Base-by-base conservation (phyloP, 352 stramenopile species). In the Globisporangium ultimum region DNA sequence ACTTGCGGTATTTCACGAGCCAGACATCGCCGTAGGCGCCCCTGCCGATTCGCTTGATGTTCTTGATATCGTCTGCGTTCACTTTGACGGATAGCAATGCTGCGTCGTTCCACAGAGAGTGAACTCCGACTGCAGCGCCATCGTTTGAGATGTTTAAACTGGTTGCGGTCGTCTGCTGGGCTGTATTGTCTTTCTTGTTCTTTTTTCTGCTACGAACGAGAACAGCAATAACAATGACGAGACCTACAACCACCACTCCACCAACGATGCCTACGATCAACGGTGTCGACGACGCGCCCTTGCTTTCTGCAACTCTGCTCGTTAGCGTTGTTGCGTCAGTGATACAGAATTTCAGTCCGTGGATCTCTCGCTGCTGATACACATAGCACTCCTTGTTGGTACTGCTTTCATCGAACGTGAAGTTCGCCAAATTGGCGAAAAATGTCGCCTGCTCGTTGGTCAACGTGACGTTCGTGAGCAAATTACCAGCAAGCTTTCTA, bases 61-160 rank as follows among this genome's bases (percentile, higher is more conserved):
- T 47, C 28, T 62, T 12, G 14, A 62, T 62, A 14, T 62, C 48
- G 3, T 56, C 48, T 15, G 56, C 48, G 38, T 43, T 49, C 47
- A 62, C 47, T 40, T 78, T 70, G 22, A 80, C 47, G 0, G 74
- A 70, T 10, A 80, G 42, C 36, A 83, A 55, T 18, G 71, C 68
- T 28, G 68, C 57, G 17, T 80, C 68, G 20, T 73, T 71, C 71
- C 71, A 80, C 17, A 77, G 43, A 18, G 71, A 78, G 10, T 17
- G 38, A 43, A 10, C 14, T 17, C 2, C 38, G 24, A 5, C 24
- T 32, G 24, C 24, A 32, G 24, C 24, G 24, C 24, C 24, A 32
- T 32, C 24, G 5, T 32, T 32, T 5, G 24, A 32, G 24, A 32
- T 32, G 24, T 32, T 32, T 32, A 32, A 32, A 32, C 24, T 17